Evolutionary conservation across 345 rosid genomes (phyloP).

Genomic region (Raphanus raphanistrum): DNA sequence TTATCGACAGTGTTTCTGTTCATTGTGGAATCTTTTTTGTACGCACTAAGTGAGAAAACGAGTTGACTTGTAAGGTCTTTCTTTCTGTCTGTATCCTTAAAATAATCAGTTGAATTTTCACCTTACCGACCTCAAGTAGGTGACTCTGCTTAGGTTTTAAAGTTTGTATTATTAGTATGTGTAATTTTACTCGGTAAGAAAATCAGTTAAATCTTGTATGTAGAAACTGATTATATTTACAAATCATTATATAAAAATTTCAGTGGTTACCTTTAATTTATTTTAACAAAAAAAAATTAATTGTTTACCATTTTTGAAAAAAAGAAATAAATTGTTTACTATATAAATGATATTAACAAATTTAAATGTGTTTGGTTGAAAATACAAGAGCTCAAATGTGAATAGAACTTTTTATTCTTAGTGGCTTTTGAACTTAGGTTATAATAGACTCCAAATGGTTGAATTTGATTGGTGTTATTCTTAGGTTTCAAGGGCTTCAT

Average conservation of each 20-base stretch:
- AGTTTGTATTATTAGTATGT: not conserved
- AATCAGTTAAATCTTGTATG: not conserved
- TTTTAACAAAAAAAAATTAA: not conserved
- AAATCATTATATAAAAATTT: too few species aligned
- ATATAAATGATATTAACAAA: not conserved
- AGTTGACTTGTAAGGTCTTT: constrained; percentile 1
- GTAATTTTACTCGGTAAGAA: not conserved
- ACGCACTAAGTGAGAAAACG: not conserved
- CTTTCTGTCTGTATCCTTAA: not conserved
- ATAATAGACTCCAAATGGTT: not conserved
- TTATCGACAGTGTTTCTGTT: constrained; percentile 1
- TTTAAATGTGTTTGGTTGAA: not conserved
- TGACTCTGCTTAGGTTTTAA: not conserved
- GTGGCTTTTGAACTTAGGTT: not conserved
- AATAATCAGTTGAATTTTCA: not conserved
- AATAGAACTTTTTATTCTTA: not conserved
- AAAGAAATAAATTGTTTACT: not conserved
- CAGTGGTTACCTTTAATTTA: not conserved
- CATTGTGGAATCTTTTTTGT: constrained; percentile 9
- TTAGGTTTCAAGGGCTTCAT: too few species aligned
- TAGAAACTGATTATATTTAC: not conserved
- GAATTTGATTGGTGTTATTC: not conserved
- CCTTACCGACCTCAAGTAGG: not conserved
- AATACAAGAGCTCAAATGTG: not conserved
- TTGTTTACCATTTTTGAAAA: not conserved